Percentiles rank a stretch among this genome's conserved stretches.
Conservation (phyloP, 2,329 filamentous ascomycete species). For the Cordyceps farinosa region DNA sequence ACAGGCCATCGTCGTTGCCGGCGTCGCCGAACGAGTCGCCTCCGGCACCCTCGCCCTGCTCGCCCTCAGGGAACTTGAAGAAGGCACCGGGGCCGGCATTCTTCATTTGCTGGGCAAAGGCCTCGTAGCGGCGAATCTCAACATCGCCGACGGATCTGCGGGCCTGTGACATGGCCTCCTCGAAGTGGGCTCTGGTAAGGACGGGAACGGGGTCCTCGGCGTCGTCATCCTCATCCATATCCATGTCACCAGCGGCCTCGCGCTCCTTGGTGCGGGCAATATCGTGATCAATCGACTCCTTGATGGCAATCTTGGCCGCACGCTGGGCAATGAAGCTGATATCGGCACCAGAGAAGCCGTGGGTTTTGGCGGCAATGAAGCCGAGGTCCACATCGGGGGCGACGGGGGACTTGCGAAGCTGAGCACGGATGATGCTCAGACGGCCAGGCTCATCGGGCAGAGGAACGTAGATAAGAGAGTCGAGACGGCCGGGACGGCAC, state of each 20-base stretch:
- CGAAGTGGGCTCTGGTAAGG: slow-evolving; percentile 93
- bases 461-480: slow-evolving; percentile 97
- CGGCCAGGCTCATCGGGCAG: slow-evolving; percentile 89
- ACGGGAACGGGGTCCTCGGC: slow-evolving; percentile 91
- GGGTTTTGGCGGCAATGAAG: slow-evolving; percentile 93
- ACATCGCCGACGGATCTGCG: slow-evolving; percentile 93
- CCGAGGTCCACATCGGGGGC: slow-evolving; percentile 80
- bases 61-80: slow-evolving; percentile 89
- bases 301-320: slow-evolving; percentile 98
- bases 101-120: slow-evolving; percentile 99
- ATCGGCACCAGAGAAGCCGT: slow-evolving; percentile 99
- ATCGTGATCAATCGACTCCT: slow-evolving; percentile 84
- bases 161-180: slow-evolving; percentile 96
- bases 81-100: slow-evolving; percentile 91
- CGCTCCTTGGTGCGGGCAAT: slow-evolving; percentile 89
- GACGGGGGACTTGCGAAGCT: slow-evolving; percentile 97
- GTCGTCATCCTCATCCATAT: slow-evolving; percentile 67
- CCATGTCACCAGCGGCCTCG: slow-evolving; percentile 78
- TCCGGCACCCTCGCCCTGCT: slow-evolving; percentile 61
- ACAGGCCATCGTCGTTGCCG: slow-evolving; percentile 94
- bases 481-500: slow-evolving; percentile 96
- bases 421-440: slow-evolving; percentile 85
- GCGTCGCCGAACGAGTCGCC: slow-evolving; percentile 72
- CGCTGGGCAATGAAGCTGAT: slow-evolving; percentile 98
- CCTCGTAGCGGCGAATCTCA: slow-evolving; percentile 97